Percentiles rank a stretch among this genome's conserved stretches.
Conservation (phyloP, 108 stramenopile genomes). For the Nannochloropsis salina region DNA sequence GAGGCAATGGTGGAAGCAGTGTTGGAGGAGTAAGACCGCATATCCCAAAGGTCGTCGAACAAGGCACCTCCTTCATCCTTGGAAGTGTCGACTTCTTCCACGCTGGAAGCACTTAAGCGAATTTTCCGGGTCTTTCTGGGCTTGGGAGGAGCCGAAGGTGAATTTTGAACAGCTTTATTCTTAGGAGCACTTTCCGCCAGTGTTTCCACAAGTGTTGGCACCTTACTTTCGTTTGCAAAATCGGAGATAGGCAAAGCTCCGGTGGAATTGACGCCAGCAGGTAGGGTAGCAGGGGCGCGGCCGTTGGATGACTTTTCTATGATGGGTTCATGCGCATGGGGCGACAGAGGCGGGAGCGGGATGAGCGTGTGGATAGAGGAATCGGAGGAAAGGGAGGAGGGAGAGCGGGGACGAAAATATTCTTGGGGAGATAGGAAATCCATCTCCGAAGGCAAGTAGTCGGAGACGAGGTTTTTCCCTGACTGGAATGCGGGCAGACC, state of each 20-base stretch:
- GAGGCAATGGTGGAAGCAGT: neutral
- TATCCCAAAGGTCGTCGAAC: slow-evolving; percentile 15
- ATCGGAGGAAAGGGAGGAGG: neutral
- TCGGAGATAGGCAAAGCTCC: neutral
- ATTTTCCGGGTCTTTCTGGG: neutral
- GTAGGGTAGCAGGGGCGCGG: neutral
- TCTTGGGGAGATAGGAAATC: neutral
- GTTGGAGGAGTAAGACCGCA: neutral
- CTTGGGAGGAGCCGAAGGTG: neutral
- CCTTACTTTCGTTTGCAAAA: neutral
- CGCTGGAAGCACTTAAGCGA: neutral
- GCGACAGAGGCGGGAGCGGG: neutral
- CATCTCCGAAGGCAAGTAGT: neutral
- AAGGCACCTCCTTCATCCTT: neutral
- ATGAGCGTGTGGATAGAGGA: neutral
- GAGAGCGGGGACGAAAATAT: neutral
- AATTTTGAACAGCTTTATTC: neutral
- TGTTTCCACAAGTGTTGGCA: neutral
- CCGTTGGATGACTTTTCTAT: neutral
- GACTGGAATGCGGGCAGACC: neutral
- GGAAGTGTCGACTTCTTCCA: neutral
- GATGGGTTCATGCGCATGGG: neutral
- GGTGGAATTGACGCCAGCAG: neutral
- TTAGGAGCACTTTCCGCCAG: neutral
- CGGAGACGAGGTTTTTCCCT: neutral